These are phyloP conservation scores for Populus deltoides DNA, from an alignment of 345 rosid genomes.

Conservation along the genomic window DNA sequence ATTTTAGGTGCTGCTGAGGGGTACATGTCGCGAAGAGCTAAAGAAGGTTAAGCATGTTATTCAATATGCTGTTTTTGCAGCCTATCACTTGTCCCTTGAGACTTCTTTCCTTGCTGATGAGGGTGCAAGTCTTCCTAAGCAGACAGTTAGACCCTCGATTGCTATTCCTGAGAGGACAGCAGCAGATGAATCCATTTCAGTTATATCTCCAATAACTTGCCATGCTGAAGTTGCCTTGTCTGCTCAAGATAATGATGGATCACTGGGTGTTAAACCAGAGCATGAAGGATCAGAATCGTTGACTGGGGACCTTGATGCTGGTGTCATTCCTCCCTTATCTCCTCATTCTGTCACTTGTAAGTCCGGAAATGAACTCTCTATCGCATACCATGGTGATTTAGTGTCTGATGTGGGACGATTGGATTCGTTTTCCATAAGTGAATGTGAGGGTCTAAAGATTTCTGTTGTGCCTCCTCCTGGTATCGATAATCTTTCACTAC, in stretches of 20 bases:
- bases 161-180: conserved; percentile 42
- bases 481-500: conserved; percentile 25
- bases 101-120: conserved; percentile 99
- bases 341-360: conserved; percentile 23
- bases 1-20: conserved; percentile 72
- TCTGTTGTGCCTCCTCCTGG: conserved; percentile 15
- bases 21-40: conserved; percentile 71
- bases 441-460: conserved; percentile 29
- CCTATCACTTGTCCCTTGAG: conserved; percentile 88
- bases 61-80: conserved; percentile 94
- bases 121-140: conserved; percentile 90
- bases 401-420: conserved; percentile 26
- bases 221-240: conserved; percentile 30
- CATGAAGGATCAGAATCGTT: conserved; percentile 36
- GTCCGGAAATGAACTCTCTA: conserved; percentile 32
- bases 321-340: conserved; percentile 29
- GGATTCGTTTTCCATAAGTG: conserved; percentile 26
- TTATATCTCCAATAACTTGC: conserved; percentile 26
- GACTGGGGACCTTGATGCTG: conserved; percentile 37
- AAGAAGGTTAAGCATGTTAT: conserved; percentile 89
- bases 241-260: conserved; percentile 39
- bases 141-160: conserved; percentile 38
- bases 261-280: conserved; percentile 26
- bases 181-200: conserved; percentile 38
- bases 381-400: conserved; percentile 33